A percentile compares a stretch with the other conserved stretches of the same genome.
Conservation (phyloP, 2,329 filamentous ascomycete species). For the Tolypocladium amazonense region DNA sequence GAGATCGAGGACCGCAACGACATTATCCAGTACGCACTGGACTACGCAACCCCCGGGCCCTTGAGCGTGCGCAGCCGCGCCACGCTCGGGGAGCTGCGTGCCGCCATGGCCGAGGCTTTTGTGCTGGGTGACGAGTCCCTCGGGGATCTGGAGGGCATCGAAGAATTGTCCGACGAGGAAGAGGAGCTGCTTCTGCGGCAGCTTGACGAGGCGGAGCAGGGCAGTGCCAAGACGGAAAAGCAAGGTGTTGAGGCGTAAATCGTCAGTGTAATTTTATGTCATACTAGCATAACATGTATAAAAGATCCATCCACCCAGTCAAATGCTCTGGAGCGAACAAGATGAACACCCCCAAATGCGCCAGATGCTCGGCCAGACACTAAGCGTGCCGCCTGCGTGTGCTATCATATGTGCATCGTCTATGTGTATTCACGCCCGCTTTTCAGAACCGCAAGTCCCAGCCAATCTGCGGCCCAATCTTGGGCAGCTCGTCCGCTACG, state of each 20-base stretch:
- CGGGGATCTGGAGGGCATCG: constrained; percentile 24
- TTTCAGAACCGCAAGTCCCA: constrained; percentile 55
- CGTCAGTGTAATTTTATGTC: neutral
- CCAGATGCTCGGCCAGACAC: neutral
- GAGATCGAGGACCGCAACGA: constrained; percentile 24
- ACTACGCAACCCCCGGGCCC: constrained; percentile 29
- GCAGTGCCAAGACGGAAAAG: constrained; percentile 4
- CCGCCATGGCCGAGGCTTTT: constrained; percentile 34
- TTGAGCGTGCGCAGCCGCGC: constrained; percentile 23
- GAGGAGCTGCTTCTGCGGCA: constrained; percentile 19
- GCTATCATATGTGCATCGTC: neutral
- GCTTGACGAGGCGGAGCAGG: constrained; percentile 18
- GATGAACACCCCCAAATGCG: neutral
- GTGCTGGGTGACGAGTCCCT: constrained; percentile 31
- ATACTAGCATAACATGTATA: neutral
- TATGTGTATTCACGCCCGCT: neutral
- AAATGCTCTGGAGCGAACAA: neutral
- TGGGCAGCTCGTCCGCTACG: constrained; percentile 87
- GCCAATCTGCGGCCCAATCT: constrained; percentile 77
- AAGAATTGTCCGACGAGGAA: constrained; percentile 29
- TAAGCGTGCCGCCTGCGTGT: neutral
- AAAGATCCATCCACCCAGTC: neutral
- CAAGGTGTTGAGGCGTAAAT: constrained; percentile 1
- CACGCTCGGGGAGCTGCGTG: constrained; percentile 26
- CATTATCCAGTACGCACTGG: constrained; percentile 28